Evolutionary conservation across 257 asterid genomes (phyloP).

Genomic region (Solanum chmielewskii): DNA sequence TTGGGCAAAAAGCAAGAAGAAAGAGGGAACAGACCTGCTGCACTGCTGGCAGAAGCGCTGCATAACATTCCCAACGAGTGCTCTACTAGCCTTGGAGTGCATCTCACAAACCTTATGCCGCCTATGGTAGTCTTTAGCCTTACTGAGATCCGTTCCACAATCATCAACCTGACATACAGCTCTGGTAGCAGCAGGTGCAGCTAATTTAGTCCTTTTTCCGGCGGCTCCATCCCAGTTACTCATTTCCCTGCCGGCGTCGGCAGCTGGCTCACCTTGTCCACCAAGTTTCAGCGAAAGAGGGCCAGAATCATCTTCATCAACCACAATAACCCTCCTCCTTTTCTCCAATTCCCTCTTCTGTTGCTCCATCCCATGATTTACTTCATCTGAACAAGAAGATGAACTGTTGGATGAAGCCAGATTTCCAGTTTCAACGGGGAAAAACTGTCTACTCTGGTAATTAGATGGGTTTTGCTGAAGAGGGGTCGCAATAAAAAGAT

Average conservation of each 20-base stretch:
- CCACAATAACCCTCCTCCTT: conserved; percentile 35
- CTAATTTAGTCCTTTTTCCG: conserved; percentile 62
- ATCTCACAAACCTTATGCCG: conserved; percentile 76
- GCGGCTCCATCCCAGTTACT: conserved; percentile 16
- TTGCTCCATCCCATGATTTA: conserved; percentile 7
- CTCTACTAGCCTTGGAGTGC: conserved; percentile 61
- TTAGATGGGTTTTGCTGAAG: conserved; percentile 14
- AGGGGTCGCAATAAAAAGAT: conserved; percentile 59
- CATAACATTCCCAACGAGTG: conserved; percentile 58
- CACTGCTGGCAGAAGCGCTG: conserved; percentile 91
- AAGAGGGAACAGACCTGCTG: conserved; percentile 35
- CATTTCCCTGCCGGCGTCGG: not conserved
- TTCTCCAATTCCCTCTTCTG: conserved; percentile 37
- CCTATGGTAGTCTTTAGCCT: conserved; percentile 69
- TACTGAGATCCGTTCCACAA: conserved; percentile 58
- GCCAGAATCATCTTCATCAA: conserved; percentile 14
- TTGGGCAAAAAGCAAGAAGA: not conserved
- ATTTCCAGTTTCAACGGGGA: conserved; percentile 30
- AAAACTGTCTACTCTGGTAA: conserved; percentile 33
- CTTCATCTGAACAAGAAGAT: conserved; percentile 50
- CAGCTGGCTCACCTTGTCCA: conserved; percentile 11
- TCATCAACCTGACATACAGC: conserved; percentile 70
- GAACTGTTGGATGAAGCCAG: conserved; percentile 34
- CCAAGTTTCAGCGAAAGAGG: conserved; percentile 48
- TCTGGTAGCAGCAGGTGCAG: conserved; percentile 9